These are phyloP conservation scores for Akanthomyces muscarius DNA, from an alignment of 2,329 filamentous ascomycete species.

Conservation along the genomic window DNA sequence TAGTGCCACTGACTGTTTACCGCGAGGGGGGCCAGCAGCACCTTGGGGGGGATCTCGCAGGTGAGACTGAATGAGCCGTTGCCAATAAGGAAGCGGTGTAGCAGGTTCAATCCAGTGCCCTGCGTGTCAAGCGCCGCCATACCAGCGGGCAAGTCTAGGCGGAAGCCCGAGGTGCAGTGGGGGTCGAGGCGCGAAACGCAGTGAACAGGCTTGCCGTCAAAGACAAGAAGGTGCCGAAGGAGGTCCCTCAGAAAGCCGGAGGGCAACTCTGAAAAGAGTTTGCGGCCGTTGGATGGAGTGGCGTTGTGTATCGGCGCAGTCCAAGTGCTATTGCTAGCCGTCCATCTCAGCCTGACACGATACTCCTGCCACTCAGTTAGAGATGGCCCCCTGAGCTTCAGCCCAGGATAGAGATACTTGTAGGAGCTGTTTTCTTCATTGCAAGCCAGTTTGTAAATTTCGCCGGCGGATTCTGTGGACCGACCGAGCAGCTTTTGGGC, in stretches of 20 bases:
- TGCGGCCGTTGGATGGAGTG: no score
- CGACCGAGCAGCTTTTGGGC: no score
- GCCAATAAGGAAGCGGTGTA: conserved; percentile 39
- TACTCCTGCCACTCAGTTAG: no score
- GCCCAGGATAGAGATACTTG: conserved; percentile 24
- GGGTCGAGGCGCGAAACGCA: conserved; percentile 43
- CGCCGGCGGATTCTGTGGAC: no score
- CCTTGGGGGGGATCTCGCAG: conserved; percentile 31
- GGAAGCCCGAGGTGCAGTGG: neutral
- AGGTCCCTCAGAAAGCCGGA: conserved; percentile 25
- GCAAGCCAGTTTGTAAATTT: conserved; percentile 27
- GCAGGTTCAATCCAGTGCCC: neutral
- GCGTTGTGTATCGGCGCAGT: no score
- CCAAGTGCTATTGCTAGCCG: no score
- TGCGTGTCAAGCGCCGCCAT: neutral
- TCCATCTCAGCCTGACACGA: no score
- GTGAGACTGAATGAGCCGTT: conserved; percentile 29
- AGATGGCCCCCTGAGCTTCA: neutral
- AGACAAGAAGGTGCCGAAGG: conserved; percentile 35
- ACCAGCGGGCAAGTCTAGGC: no score
- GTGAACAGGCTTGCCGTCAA: conserved; percentile 34
- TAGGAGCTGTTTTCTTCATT: conserved; percentile 29
- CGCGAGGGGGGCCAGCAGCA: conserved; percentile 34
- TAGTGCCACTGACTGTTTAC: conserved; percentile 40
- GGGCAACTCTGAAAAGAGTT: no score